Percentiles rank a stretch among this genome's conserved stretches.
Conservation (phyloP, 2,329 filamentous ascomycete species). For the Aspergillus flavus region DNA sequence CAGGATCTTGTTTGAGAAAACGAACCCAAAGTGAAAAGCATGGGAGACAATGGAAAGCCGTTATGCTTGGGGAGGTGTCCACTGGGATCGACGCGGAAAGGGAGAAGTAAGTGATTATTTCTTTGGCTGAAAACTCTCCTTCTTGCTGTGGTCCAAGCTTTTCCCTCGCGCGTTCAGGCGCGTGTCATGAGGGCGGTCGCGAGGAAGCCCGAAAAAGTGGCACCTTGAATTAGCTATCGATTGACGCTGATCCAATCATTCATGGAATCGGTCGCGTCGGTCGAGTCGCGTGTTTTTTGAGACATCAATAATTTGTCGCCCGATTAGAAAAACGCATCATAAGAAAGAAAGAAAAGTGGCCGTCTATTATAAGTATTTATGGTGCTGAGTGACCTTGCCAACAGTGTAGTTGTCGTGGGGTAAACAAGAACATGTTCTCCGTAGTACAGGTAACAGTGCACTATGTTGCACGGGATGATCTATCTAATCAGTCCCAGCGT, state of each 20-base stretch:
- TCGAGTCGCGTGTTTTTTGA: slow-evolving; percentile 14
- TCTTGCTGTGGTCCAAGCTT: slow-evolving; percentile 20
- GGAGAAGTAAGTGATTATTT: slow-evolving; percentile 25
- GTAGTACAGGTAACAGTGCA: slow-evolving; percentile 12
- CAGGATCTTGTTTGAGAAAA: background rate
- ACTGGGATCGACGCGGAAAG: slow-evolving; percentile 8
- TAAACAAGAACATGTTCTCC: slow-evolving; percentile 6
- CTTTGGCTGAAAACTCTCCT: slow-evolving; percentile 34
- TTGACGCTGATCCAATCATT: slow-evolving; percentile 20
- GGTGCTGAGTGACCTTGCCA: background rate
- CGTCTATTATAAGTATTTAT: background rate
- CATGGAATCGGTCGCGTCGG: slow-evolving; percentile 8
- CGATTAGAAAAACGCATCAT: background rate
- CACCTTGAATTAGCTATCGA: slow-evolving; percentile 2
- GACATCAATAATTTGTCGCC: background rate
- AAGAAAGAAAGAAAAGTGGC: background rate
- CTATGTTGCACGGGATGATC: slow-evolving; percentile 2
- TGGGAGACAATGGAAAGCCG: background rate
- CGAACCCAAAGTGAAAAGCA: background rate
- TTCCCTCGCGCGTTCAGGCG: slow-evolving; percentile 23
- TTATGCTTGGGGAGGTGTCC: background rate
- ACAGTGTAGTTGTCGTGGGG: slow-evolving; percentile 1
- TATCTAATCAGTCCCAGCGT: background rate
- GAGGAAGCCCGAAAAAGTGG: slow-evolving; percentile 5
- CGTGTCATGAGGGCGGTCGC: slow-evolving; percentile 27